Percentiles rank a stretch among this genome's conserved stretches.
Conservation (phyloP, 768 basidiomycete species). For the Mycena crocata region DNA sequence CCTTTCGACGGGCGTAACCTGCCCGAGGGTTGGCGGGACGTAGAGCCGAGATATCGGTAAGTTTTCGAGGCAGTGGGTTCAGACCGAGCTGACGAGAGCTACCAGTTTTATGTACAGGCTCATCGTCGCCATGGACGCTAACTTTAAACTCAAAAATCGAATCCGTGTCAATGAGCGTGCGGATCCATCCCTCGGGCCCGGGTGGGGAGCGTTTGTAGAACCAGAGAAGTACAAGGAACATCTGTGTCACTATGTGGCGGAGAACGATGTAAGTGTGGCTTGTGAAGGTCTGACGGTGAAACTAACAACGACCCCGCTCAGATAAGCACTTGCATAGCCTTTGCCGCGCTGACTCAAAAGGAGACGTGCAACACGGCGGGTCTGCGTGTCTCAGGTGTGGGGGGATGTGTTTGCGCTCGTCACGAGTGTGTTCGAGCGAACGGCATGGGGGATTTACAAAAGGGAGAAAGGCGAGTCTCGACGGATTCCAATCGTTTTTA, state of each 20-base stretch:
- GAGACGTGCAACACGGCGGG: constrained; percentile 30
- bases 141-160: constrained; percentile 41
- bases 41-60: constrained; percentile 5
- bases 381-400: constrained; percentile 23
- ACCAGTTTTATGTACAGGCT: constrained; percentile 38
- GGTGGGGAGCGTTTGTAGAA: constrained; percentile 22
- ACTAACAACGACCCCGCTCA: too few relatives aligned
- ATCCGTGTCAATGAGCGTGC: constrained; percentile 1
- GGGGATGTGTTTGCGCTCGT: constrained; percentile 29
- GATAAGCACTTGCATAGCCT: constrained; percentile 34
- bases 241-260: constrained; percentile 19
- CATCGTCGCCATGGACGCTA: constrained; percentile 37
- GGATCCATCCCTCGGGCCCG: constrained; percentile 25
- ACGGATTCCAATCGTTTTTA: accelerated
- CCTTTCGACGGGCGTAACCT: constrained; percentile 32
- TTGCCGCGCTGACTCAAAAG: constrained; percentile 34
- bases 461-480: constrained; percentile 35
- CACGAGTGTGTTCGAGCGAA: constrained; percentile 33
- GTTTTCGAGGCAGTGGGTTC: too few relatives aligned
- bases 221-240: constrained; percentile 8
- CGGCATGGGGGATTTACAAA: constrained; percentile 39
- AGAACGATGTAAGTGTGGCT: constrained; percentile 20
- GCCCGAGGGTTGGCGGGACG: constrained; percentile 28
- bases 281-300: too few relatives aligned
- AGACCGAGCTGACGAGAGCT: too few relatives aligned